Evolutionary conservation across 495 filamentous ascomycete species (phyloP), one percentile per base, ranked within the genome.

Genomic region (Podospora tetraspora): DNA sequence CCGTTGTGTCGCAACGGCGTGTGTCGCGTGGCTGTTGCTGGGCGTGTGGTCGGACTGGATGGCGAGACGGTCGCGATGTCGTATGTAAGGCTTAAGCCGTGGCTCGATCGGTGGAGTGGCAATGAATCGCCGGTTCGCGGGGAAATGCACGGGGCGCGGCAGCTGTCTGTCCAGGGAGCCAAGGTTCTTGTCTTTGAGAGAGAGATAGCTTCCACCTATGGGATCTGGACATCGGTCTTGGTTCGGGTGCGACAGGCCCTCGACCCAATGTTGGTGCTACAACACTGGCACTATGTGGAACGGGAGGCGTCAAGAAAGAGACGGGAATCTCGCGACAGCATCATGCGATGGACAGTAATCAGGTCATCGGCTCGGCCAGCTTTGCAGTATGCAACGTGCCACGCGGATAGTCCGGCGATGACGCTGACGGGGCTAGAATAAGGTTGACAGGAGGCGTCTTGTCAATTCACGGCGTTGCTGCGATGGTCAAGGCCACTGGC

Each of bases 41-140:
- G 23, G 59, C 27, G 59, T 60, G 63, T 60, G 63, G 52, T 66
- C 52, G 52, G 63, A 34, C 34, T n/a, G 57, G 57, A 43, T 30
- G 65, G n/a, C 1, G 64, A 60, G 21, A 37, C 25, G 19, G 13
- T 12, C 32, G 32, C 32, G 43, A n/a, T 52, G 43, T n/a, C 19
- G 43, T 34, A 30, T 3, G 32, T 52, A 52, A 52, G 43, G 43
- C 43, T n/a, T 52, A 8, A 52, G 43, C 59, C 56, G 57, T 52
- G 56, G 32, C 65, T 60, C 21, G 65, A 66, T 66, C 65, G 61
- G 57, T 61, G 65, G 65, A 66, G 57, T 59, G 65, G 56, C 65
- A 52, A 66, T 66, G 65, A 61, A 66, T 61, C 65, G 65, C 29
- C 25, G 57, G 65, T 59, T 61, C 65, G 65, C 65, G 65, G 57